phyloP scores from a whole-genome alignment of 257 asterid species.

The Nemophila menziesii region DNA sequence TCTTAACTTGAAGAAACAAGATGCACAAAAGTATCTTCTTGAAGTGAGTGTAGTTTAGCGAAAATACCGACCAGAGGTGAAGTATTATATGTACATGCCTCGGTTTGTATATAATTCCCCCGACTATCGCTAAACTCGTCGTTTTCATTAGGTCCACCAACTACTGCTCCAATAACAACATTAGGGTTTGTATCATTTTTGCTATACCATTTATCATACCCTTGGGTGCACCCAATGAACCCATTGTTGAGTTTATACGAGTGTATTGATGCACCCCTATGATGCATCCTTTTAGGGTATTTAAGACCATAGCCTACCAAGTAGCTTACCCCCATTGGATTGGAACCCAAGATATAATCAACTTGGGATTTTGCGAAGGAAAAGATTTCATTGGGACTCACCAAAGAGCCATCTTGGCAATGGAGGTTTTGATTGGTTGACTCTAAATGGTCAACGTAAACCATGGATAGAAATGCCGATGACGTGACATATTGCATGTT shows the following conservation, averaged over 20 bases:
- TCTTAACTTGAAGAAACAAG: conserved; percentile 31
- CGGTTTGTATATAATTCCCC: conserved; percentile 70
- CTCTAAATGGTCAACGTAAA: conserved; percentile 55
- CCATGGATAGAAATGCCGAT: conserved; percentile 38
- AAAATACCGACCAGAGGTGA: conserved; percentile 76
- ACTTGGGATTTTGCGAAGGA: conserved; percentile 50
- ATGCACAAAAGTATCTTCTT: conserved; percentile 5
- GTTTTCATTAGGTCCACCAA: conserved; percentile 61
- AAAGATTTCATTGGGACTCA: conserved; percentile 36
- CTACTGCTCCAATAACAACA: conserved; percentile 54
- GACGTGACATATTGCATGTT: conserved; percentile 82
- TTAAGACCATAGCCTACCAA: conserved; percentile 56
- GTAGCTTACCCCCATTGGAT: conserved; percentile 65
- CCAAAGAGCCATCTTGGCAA: conserved; percentile 26
- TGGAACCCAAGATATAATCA: conserved; percentile 64
- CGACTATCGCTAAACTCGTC: conserved; percentile 52
- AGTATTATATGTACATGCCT: conserved; percentile 79
- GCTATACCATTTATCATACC: conserved; percentile 61
- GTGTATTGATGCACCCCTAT: conserved; percentile 63
- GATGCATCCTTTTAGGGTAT: conserved; percentile 68
- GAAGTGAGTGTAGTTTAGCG: conserved; percentile 32
- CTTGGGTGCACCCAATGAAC: conserved; percentile 76
- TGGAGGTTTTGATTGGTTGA: conserved; percentile 29
- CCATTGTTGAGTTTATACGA: conserved; percentile 37
- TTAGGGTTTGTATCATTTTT: conserved; percentile 47